phyloP scores from a whole-genome alignment of 495 filamentous ascomycete species.

The Penicillium macrosclerotiorum region DNA sequence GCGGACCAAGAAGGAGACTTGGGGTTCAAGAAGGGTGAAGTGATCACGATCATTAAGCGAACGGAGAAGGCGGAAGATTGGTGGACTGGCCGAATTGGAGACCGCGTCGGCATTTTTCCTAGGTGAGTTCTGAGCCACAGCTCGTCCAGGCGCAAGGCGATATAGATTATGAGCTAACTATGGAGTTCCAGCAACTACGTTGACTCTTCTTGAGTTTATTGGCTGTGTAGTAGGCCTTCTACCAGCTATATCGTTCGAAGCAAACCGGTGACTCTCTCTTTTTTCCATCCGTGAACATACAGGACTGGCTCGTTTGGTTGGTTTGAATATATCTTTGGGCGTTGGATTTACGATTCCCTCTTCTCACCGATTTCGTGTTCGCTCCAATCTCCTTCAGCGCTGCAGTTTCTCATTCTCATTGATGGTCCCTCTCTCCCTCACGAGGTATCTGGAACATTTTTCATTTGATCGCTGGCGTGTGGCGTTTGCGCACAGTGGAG shows the following conservation, averaged over 20 bases:
- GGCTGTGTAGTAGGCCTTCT: constrained; percentile 9
- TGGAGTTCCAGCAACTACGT: constrained; percentile 42
- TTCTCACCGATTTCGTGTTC: constrained; percentile 1
- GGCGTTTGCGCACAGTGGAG: constrained; percentile 2
- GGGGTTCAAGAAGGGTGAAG: constrained; percentile 93
- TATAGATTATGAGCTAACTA: constrained; percentile 7
- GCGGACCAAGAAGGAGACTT: constrained; percentile 90
- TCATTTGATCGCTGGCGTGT: constrained; percentile 2
- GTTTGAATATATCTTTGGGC: constrained; percentile 17
- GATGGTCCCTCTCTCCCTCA: constrained; percentile 3
- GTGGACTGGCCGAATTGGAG: constrained; percentile 68
- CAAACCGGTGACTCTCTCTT: background rate
- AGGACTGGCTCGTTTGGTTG: constrained; percentile 7
- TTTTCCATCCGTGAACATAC: constrained; percentile 10
- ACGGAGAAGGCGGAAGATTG: constrained; percentile 95
- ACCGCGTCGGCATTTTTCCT: constrained; percentile 64
- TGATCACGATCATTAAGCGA: constrained; percentile 95
- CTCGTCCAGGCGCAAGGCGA: no score
- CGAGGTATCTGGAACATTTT: constrained; percentile 1
- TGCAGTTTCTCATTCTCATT: constrained; percentile 22
- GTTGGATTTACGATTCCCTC: constrained; percentile 11
- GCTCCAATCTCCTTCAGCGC: constrained; percentile 19
- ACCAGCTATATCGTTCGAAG: constrained; percentile 1
- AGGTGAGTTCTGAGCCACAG: constrained; percentile 36
- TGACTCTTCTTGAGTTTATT: constrained; percentile 29